Evolutionary conservation across 2,329 filamentous ascomycete species (phyloP), one percentile per base, ranked within the genome.

Genomic region (Coniochaeta sp.): DNA sequence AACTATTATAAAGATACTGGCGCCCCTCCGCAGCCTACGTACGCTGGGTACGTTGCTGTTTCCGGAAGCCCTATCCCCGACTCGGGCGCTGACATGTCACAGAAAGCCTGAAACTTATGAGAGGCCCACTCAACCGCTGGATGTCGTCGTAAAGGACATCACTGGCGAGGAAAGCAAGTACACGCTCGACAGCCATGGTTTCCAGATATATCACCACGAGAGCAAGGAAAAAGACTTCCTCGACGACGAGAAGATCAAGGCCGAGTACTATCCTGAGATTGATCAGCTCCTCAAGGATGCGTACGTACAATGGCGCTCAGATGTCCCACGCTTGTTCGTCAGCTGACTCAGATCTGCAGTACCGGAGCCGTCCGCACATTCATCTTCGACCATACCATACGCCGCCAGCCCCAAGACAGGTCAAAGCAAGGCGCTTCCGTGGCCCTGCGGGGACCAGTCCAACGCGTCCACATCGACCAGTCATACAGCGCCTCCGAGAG

Each of bases 221-320:
- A 52, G 52, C 38, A 72, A 69, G 4, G 64, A 74, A 44, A 59
- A 64, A 17, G 67, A 67, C 4, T 77, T 76, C 57, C 62, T 64
- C 3, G 81, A 88, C 68, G 83, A 88, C 58, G 79, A 80, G 3
- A 75, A 78, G 34, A 86, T 93, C 66, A 77, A 83, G 67, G 66
- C 73, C 1, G 74, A 80, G 28, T 93, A 92, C 74, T 93, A 92
- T 71, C 83, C 85, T 0, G 89, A 92, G 69, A 83, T 89, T 34
- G 84, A 87, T 70, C 72, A 82, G 57, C 73, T 91, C 19, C 68
- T 92, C 0, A 86, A 85, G 58, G 79, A 83, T 3, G 77, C 71
- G 84, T 44, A 60, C 36, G 38, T 61, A 12, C 54, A n/a, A n/a
- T 55, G 4, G 36, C n/a, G 12, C 40, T 50, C 12, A 32, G 8